Percentiles rank a stretch among this genome's conserved stretches.
Conservation (phyloP, 1,284 basidiomycete species). For the Takashimella koratensis region DNA sequence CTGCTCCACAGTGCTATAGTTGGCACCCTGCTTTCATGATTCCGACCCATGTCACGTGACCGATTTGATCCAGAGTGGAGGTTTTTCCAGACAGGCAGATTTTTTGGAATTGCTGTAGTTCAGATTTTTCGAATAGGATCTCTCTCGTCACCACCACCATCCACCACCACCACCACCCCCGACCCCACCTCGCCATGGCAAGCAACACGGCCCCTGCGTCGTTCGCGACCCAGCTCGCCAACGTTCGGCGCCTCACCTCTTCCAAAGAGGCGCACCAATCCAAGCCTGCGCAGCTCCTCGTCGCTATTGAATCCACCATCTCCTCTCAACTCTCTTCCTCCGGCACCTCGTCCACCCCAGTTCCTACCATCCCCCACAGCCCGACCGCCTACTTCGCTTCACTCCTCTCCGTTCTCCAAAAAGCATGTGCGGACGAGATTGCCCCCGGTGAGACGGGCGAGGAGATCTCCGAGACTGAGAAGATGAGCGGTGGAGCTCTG, state of each 20-base stretch:
- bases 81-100: too few species aligned
- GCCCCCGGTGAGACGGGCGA: slow-evolving; percentile 30
- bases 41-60: neutral
- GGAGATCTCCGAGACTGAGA: slow-evolving; percentile 42
- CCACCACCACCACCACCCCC: neutral
- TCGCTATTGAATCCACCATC: slow-evolving; percentile 85
- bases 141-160: slow-evolving; percentile 1
- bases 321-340: slow-evolving; percentile 32
- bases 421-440: slow-evolving; percentile 43
- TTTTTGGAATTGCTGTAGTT: too few species aligned
- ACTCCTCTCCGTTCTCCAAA: slow-evolving; percentile 56
- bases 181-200: slow-evolving; percentile 19
- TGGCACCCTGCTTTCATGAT: neutral
- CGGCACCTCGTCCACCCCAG: neutral
- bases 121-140: neutral
- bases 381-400: slow-evolving; percentile 87
- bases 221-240: slow-evolving; percentile 59
- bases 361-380: slow-evolving; percentile 63
- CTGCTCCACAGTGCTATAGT: neutral
- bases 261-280: slow-evolving; percentile 84
- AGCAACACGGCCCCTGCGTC: slow-evolving; percentile 16
- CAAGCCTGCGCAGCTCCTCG: slow-evolving; percentile 80
- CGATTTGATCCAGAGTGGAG: neutral
- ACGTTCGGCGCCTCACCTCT: slow-evolving; percentile 81
- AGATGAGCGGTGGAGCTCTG: slow-evolving; percentile 65